Evolutionary conservation across 2,329 filamentous ascomycete genomes (phyloP).

Genomic region (Cladorrhinum sp.): DNA sequence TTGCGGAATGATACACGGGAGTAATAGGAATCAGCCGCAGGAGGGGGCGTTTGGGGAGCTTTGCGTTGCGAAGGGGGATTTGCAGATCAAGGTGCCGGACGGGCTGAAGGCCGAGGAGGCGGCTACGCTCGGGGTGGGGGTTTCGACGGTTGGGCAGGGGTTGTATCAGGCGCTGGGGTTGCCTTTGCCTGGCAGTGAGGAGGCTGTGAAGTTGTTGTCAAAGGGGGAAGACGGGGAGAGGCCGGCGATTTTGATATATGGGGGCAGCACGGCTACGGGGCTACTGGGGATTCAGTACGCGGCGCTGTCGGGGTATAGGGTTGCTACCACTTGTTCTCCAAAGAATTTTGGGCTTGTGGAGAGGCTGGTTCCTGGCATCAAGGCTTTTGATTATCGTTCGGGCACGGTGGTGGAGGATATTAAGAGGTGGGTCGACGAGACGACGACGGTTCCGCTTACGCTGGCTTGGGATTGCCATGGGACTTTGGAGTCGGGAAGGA

Average conservation of each 20-base stretch:
- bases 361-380: slow-evolving; percentile 41
- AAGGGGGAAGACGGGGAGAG: slow-evolving; percentile 25
- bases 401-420: slow-evolving; percentile 21
- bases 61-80: slow-evolving; percentile 37
- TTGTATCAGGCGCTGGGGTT: slow-evolving; percentile 46
- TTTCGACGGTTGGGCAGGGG: slow-evolving; percentile 46
- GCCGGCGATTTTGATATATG: slow-evolving; percentile 41
- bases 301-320: slow-evolving; percentile 39
- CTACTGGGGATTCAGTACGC: slow-evolving; percentile 48
- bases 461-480: slow-evolving; percentile 39
- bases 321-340: slow-evolving; percentile 40
- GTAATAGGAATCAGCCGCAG: slow-evolving; percentile 37
- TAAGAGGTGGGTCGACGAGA: slow-evolving; percentile 20
- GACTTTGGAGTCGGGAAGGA: slow-evolving; percentile 26
- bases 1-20: slow-evolving; percentile 40
- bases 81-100: slow-evolving; percentile 44
- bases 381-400: slow-evolving; percentile 44
- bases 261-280: slow-evolving; percentile 53
- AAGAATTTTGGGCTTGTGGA: slow-evolving; percentile 39
- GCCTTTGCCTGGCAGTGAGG: slow-evolving; percentile 42
- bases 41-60: slow-evolving; percentile 44
- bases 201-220: slow-evolving; percentile 33
- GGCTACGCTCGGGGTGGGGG: slow-evolving; percentile 39
- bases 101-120: slow-evolving; percentile 46
- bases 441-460: slow-evolving; percentile 12